Conservation (phyloP, 1,284 basidiomycete species). For the Ustilago trichophora region DNA sequence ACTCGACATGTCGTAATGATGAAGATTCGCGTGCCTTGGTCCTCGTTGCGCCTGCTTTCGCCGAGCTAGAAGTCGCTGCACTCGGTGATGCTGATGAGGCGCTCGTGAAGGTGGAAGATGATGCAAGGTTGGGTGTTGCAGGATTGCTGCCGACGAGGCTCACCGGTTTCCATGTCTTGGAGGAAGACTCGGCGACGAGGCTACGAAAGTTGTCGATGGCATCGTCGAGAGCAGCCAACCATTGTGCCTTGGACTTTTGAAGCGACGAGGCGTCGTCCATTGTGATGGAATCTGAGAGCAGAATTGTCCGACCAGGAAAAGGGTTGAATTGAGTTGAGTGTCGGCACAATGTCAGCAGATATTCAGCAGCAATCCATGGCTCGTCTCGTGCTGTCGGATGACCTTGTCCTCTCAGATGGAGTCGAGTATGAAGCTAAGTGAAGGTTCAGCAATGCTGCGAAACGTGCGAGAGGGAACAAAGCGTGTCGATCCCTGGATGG, state of each 20-base stretch:
- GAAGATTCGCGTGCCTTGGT: conserved; percentile 26
- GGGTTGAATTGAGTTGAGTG: no score
- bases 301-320: not conserved
- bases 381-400: no score
- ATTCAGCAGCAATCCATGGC: no score
- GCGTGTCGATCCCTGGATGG: no score
- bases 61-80: conserved; percentile 1
- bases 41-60: conserved; percentile 1
- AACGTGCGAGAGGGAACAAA: no score
- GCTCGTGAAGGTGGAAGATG: conserved; percentile 14
- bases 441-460: no score
- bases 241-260: conserved; percentile 47
- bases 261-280: conserved; percentile 37
- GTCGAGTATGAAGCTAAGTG: no score
- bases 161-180: conserved; percentile 52
- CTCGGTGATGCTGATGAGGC: conserved; percentile 5
- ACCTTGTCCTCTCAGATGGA: no score
- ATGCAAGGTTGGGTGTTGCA: conserved; percentile 22
- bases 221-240: conserved; percentile 50
- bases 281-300: not conserved
- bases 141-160: conserved; percentile 22
- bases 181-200: conserved; percentile 46
- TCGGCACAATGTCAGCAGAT: no score
- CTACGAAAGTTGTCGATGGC: conserved; percentile 43
- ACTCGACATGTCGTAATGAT: conserved; percentile 34